These are phyloP conservation scores for Talaromyces atroroseus DNA, from an alignment of 2,329 filamentous ascomycete genomes.

Conservation along the genomic window DNA sequence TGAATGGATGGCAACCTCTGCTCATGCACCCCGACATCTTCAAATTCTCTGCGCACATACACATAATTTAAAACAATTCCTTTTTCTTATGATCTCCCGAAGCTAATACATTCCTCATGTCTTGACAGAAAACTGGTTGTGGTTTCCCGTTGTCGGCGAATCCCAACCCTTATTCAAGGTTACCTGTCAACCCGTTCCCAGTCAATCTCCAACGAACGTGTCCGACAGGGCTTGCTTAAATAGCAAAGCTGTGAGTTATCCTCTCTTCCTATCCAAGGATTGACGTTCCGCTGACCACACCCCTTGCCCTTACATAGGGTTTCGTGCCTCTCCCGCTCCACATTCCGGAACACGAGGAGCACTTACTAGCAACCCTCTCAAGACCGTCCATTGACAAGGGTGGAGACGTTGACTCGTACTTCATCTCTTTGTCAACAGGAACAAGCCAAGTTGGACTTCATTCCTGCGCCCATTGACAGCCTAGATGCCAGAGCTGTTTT, in stretches of 20 bases:
- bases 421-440: conserved; percentile 35
- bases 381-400: conserved; percentile 31
- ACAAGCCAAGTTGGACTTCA: conserved; percentile 34
- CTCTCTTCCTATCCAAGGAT: conserved; percentile 25
- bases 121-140: conserved; percentile 5
- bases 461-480: conserved; percentile 34
- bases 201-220: conserved; percentile 19
- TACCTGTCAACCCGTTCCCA: conserved; percentile 10
- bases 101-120: not conserved
- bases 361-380: conserved; percentile 20
- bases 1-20: conserved; percentile 3
- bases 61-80: not conserved
- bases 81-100: not conserved
- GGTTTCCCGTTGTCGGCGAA: not conserved
- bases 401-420: conserved; percentile 46
- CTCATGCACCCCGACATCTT: not conserved
- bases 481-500: conserved; percentile 42
- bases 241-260: conserved; percentile 30
- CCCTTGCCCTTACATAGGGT: conserved; percentile 36
- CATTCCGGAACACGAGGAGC: conserved; percentile 34
- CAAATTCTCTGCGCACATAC: not conserved
- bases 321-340: conserved; percentile 32
- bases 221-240: conserved; percentile 18
- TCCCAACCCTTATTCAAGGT: conserved; percentile 5
- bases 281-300: conserved; percentile 30